phyloP scores from a whole-genome alignment of 371 early-diverging fungal species.

The Catenaria anguillulae region DNA sequence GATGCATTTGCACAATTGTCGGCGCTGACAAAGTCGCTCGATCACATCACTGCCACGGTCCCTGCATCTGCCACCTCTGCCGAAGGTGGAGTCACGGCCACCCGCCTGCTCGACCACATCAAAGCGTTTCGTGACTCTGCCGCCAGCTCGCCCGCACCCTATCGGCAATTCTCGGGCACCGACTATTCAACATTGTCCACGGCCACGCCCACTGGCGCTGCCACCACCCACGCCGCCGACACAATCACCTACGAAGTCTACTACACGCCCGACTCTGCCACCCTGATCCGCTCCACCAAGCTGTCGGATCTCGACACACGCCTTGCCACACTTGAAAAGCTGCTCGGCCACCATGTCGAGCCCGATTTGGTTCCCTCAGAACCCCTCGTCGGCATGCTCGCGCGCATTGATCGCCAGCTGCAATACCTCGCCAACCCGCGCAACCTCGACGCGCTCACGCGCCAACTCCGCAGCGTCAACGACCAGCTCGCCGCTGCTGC shows the following conservation, averaged over 20 bases:
- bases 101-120: not conserved
- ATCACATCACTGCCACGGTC: not conserved
- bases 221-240: constrained; percentile 13
- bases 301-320: constrained; percentile 57
- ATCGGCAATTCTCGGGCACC: constrained; percentile 8
- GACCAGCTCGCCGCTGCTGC: constrained; percentile 57
- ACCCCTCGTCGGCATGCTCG: constrained; percentile 45
- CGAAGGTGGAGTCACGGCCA: constrained; percentile 22
- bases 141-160: constrained; percentile 16
- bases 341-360: constrained; percentile 41
- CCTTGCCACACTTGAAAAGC: constrained; percentile 55
- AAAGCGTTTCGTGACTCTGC: constrained; percentile 10
- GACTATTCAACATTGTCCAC: constrained; percentile 12
- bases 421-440: constrained; percentile 59
- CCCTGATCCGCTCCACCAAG: constrained; percentile 40
- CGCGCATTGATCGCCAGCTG: constrained; percentile 64
- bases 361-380: constrained; percentile 23
- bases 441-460: constrained; percentile 53
- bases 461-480: constrained; percentile 51
- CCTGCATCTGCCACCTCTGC: not conserved
- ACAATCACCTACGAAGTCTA: constrained; percentile 59
- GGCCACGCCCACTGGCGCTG: constrained; percentile 15
- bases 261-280: constrained; percentile 51
- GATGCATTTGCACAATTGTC: constrained; percentile 49
- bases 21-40: constrained; percentile 48